Evolutionary conservation across 2,329 filamentous ascomycete species (phyloP).

Genomic region (Lecanoromycetidae sp.): DNA sequence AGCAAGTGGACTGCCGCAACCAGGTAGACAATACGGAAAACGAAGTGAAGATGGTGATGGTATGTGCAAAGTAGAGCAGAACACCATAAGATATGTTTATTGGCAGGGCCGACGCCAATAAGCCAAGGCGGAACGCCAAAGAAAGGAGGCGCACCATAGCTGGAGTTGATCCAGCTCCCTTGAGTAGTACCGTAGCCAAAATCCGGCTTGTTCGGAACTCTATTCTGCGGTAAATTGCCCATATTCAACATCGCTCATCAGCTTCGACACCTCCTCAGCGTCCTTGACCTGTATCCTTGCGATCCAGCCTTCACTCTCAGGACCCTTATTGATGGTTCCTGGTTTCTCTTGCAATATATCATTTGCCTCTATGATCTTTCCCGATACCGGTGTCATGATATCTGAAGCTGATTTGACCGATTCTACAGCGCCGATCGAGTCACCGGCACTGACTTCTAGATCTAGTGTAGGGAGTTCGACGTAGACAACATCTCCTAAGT

Average conservation of each 20-base stretch:
- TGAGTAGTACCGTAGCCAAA: not conserved
- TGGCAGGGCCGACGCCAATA: too few species aligned
- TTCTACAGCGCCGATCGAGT: slow-evolving; percentile 87
- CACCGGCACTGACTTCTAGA: slow-evolving; percentile 58
- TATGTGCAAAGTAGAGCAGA: too few species aligned
- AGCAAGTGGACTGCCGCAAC: too few species aligned
- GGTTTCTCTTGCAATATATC: slow-evolving; percentile 68
- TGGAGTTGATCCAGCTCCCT: too few species aligned
- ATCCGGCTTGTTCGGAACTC: not conserved
- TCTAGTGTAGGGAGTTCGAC: slow-evolving; percentile 76
- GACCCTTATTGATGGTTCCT: slow-evolving; percentile 73
- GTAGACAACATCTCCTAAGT: slow-evolving; percentile 92
- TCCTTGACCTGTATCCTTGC: slow-evolving; percentile 71
- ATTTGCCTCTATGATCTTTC: slow-evolving; percentile 67
- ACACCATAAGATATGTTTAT: too few species aligned
- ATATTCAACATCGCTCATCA: slow-evolving; percentile 73
- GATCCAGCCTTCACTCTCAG: slow-evolving; percentile 88
- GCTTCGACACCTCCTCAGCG: slow-evolving; percentile 54
- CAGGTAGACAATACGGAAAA: too few species aligned
- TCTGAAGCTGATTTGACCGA: slow-evolving; percentile 98
- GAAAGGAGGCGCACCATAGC: too few species aligned
- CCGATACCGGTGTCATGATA: slow-evolving; percentile 78
- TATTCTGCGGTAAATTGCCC: slow-evolving; percentile 52
- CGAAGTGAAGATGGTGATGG: too few species aligned
- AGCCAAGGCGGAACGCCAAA: too few species aligned